A percentile compares a stretch with the other conserved stretches of the same genome.
phyloP scores from a whole-genome alignment of 768 basidiomycete genomes.

The Neoboletus subvelutipes region DNA sequence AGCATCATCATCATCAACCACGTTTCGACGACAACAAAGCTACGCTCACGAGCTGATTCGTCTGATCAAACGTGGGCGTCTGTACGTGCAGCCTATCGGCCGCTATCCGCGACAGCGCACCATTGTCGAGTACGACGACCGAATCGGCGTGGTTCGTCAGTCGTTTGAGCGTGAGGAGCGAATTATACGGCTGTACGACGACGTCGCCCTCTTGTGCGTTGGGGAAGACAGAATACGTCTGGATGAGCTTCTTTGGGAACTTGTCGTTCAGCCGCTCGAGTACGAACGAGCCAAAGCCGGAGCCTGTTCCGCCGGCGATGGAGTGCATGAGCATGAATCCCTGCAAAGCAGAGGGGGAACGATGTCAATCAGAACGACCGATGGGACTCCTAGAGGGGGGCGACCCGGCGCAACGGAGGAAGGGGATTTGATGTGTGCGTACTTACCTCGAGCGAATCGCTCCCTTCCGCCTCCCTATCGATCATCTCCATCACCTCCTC shows the following conservation, averaged over 20 bases:
- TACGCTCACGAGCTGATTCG: constrained; percentile 76
- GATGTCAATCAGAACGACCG: background rate
- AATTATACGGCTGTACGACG: constrained; percentile 98
- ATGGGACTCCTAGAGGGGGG: background rate
- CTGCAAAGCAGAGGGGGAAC: constrained; percentile 40
- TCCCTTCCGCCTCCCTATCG: constrained; percentile 96
- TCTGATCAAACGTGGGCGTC: constrained; percentile 87
- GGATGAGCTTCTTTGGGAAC: constrained; percentile 98
- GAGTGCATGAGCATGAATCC: constrained; percentile 99
- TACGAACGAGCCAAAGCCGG: constrained; percentile 96
- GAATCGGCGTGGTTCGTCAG: constrained; percentile 96
- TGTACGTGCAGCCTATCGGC: constrained; percentile 89
- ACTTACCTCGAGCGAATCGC: constrained; percentile 97
- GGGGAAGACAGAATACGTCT: constrained; percentile 98
- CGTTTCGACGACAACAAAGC: background rate
- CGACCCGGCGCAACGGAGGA: background rate
- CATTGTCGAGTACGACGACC: constrained; percentile 96
- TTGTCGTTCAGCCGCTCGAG: constrained; percentile 95
- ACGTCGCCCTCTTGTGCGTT: constrained; percentile 93
- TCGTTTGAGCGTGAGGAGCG: constrained; percentile 87
- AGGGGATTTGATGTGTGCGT: constrained; percentile 13
- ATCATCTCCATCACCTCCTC: constrained; percentile 99
- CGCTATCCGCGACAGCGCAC: constrained; percentile 88
- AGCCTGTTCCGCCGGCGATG: constrained; percentile 98
- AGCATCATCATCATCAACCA: background rate